These are phyloP conservation scores for Leptosphaerulina australis DNA, from an alignment of 2,329 filamentous ascomycete genomes.

Conservation along the genomic window DNA sequence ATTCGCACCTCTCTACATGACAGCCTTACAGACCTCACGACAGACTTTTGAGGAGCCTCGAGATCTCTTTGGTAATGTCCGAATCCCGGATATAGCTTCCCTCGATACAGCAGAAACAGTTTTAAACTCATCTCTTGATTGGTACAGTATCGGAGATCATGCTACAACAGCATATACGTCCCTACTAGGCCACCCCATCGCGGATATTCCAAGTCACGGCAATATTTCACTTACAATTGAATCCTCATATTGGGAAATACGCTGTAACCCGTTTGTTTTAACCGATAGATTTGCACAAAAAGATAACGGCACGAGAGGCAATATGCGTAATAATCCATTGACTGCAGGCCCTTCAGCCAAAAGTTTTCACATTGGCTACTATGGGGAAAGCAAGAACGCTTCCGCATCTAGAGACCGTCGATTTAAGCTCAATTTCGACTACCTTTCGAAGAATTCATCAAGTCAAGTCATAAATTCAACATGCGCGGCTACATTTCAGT, in stretches of 20 bases:
- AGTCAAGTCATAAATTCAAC: background rate
- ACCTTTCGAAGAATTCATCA: background rate
- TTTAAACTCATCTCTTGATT: background rate
- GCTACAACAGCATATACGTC: background rate
- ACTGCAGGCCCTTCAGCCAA: background rate
- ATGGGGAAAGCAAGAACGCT: background rate
- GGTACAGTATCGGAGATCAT: background rate
- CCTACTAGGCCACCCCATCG: background rate
- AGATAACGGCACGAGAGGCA: background rate
- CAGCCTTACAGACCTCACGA: background rate
- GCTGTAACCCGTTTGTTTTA: background rate
- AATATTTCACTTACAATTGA: conserved; percentile 1
- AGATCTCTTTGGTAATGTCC: conserved; percentile 4
- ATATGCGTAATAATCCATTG: background rate
- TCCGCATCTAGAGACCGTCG: background rate
- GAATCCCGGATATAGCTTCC: conserved; percentile 2
- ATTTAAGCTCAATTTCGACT: background rate
- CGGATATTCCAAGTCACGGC: background rate
- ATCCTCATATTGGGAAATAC: conserved; percentile 1
- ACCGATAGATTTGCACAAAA: background rate
- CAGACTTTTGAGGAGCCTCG: background rate
- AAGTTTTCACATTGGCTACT: background rate
- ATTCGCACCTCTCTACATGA: conserved; percentile 1
- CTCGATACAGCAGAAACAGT: background rate
- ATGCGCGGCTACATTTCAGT: background rate